Evolutionary conservation across 306 rosid species (phyloP).

Genomic region (Myrica gale): DNA sequence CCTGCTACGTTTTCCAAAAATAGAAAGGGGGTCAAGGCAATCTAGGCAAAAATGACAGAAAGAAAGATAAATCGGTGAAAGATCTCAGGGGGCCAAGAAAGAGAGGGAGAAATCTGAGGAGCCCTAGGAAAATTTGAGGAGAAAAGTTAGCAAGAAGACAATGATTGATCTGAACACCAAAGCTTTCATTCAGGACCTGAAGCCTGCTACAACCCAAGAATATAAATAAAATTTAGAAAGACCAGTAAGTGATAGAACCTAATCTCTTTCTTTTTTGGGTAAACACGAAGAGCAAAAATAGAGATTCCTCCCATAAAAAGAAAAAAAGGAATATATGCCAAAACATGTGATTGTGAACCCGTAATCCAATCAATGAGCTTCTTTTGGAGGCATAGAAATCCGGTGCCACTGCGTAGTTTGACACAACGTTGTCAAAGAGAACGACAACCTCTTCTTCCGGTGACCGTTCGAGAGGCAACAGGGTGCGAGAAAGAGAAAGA

Average conservation of each 20-base stretch:
- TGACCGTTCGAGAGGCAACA: constrained; percentile 30
- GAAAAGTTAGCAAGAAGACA: background rate
- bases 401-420: constrained; percentile 7
- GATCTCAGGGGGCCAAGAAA: constrained; percentile 20
- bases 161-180: background rate
- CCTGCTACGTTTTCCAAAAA: constrained; percentile 22
- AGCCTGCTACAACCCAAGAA: constrained; percentile 30
- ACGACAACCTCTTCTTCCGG: constrained; percentile 61
- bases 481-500: background rate
- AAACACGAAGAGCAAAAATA: constrained; percentile 35
- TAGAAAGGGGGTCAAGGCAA: constrained; percentile 23
- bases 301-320: constrained; percentile 48
- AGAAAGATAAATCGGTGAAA: constrained; percentile 12
- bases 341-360: constrained; percentile 49
- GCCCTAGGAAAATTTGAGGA: constrained; percentile 30
- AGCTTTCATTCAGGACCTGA: background rate
- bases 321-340: constrained; percentile 45
- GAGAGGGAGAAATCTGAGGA: constrained; percentile 22
- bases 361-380: background rate
- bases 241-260: constrained; percentile 27
- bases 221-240: constrained; percentile 18
- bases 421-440: constrained; percentile 34
- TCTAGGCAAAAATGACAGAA: background rate
- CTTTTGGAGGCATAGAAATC: constrained; percentile 21
- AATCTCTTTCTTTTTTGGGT: constrained; percentile 62